phyloP scores from a whole-genome alignment of 1,139 yeast species.

The Suhomyces panamericanus region DNA sequence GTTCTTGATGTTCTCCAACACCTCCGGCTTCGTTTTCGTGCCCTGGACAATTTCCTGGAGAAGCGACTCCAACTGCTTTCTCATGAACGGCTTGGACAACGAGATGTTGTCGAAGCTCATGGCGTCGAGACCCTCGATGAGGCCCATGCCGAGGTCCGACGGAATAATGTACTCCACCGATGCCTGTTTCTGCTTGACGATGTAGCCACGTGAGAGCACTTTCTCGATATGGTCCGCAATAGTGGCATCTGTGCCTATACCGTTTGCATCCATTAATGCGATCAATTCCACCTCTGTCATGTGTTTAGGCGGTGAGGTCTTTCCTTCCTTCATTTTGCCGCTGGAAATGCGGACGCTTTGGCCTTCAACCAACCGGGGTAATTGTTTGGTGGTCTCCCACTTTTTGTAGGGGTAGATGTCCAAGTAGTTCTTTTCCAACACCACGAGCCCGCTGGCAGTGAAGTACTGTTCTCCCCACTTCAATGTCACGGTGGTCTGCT shows the following conservation, averaged over 20 bases:
- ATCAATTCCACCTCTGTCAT: slow-evolving; percentile 93
- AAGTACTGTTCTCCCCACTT: slow-evolving; percentile 81
- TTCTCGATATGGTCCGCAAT: slow-evolving; percentile 97
- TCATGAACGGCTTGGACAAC: slow-evolving; percentile 82
- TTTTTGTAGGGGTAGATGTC: slow-evolving; percentile 77
- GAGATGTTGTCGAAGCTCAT: slow-evolving; percentile 73
- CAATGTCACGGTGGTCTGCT: slow-evolving; percentile 58
- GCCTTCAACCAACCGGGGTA: slow-evolving; percentile 66
- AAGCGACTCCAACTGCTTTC: slow-evolving; percentile 72
- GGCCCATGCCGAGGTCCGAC: slow-evolving; percentile 78
- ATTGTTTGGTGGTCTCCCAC: slow-evolving; percentile 68
- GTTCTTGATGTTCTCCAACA: slow-evolving; percentile 54
- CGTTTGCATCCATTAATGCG: slow-evolving; percentile 93
- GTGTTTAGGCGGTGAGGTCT: slow-evolving; percentile 75
- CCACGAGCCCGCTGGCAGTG: slow-evolving; percentile 68
- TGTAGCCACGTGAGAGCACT: slow-evolving; percentile 66
- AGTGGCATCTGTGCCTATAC: slow-evolving; percentile 98
- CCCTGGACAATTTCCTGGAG: slow-evolving; percentile 74
- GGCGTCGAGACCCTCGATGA: slow-evolving; percentile 84
- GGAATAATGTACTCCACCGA: slow-evolving; percentile 59
- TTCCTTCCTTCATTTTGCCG: slow-evolving; percentile 68
- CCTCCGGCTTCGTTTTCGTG: slow-evolving; percentile 49
- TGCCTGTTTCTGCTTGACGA: slow-evolving; percentile 46
- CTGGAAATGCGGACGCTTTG: slow-evolving; percentile 54
- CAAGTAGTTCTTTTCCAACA: slow-evolving; percentile 70